Conservation (phyloP, 2,329 filamentous ascomycete species). For the Stromatinia cepivora region DNA sequence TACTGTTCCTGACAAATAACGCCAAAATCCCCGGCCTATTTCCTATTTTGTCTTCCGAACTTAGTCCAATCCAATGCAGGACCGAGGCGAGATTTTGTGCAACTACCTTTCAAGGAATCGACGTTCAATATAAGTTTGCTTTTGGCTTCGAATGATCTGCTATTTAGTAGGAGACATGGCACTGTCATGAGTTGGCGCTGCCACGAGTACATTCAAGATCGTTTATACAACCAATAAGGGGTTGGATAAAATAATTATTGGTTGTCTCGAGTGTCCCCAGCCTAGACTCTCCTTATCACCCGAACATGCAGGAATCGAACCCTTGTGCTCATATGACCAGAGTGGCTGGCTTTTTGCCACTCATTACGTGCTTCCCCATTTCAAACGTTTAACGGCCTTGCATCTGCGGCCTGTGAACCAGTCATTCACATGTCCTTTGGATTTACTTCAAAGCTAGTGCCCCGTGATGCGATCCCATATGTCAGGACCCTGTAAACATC, state of each 20-base stretch:
- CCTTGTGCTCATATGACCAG: neutral
- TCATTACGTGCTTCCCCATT: conserved; percentile 1
- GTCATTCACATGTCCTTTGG: neutral
- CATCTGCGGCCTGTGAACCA: neutral
- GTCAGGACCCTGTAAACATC: neutral
- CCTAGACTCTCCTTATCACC: neutral
- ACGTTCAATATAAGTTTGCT: neutral
- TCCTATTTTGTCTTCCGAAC: conserved; percentile 3
- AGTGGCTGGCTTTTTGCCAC: conserved; percentile 12
- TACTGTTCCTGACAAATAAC: neutral
- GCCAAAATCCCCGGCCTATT: conserved; percentile 7
- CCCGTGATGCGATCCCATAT: neutral
- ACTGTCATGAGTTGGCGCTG: neutral
- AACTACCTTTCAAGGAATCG: neutral
- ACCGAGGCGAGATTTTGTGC: neutral
- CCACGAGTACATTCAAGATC: neutral
- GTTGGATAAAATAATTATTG: neutral
- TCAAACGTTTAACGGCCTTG: neutral
- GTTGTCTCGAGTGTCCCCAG: neutral
- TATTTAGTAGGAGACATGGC: neutral
- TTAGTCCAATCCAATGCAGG: neutral
- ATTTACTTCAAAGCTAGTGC: neutral
- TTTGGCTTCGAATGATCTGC: neutral
- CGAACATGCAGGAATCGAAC: neutral
- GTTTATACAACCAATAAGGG: neutral